Base-by-base conservation (phyloP, 371 early-diverging fungal genomes). In the Apophysomyces sp. region DNA sequence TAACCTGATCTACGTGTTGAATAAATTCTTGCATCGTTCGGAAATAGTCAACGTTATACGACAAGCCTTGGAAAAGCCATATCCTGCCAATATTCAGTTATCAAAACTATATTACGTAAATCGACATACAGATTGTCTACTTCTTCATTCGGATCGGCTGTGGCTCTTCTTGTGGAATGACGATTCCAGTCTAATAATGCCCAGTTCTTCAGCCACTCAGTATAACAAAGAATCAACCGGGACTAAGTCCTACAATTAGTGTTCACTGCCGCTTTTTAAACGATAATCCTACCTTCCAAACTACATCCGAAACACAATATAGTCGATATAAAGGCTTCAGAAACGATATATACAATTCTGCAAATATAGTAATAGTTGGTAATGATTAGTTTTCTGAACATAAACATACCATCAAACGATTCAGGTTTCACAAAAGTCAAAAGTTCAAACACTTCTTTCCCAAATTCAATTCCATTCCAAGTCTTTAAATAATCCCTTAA, bases 381-480 rank as follows among this genome's bases (percentile, higher is more conserved):
- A 41, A n/a, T 34, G 18, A 30, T 13, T 15, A 29, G 29, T 4
- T 27, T 27, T 15, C 8, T 32, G 11, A 37, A 24, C 4, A 15
- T 26, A 21, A 15, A 29, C 57, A 26, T 78, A 84, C 84, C 80
- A 68, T 80, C 68, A 62, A 59, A 84, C 0, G 71, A 57, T 15
- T 64, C 56, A 26, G 86, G 86, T 31, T 79, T 73, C 6, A 81
- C 56, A 60, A 66, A 84, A 0, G 75, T 72, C 0, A 86, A 34
- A 12, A 86, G 58, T 18, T 75, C 74, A 54, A 86, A 78, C 26
- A 86, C 76, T 31, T 81, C 78, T 21, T 78, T 66, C 21, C 64
- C 62, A 58, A 77, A 64, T 2, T 84, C 80, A 27, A 74, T 49
- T 27, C 86, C 86, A 57, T 83, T 80, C 86, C 86, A 86, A 2